These are phyloP conservation scores for Myochromella boudieri DNA, from an alignment of 768 basidiomycete species.

Conservation along the genomic window DNA sequence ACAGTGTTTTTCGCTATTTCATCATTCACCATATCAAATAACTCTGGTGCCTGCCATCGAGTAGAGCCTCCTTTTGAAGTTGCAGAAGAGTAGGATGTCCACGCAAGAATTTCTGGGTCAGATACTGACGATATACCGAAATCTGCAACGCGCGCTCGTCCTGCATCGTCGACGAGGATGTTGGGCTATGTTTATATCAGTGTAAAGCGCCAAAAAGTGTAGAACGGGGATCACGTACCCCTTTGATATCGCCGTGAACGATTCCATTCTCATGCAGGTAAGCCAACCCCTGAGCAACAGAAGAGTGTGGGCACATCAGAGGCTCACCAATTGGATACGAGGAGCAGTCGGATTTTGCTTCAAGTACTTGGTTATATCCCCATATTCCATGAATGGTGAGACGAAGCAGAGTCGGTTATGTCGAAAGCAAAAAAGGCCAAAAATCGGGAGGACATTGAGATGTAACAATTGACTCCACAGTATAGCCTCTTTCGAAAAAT, in stretches of 20 bases:
- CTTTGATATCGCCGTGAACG: slow-evolving; percentile 30
- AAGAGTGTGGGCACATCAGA: neutral
- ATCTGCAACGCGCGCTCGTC: slow-evolving; percentile 23
- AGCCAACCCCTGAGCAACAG: slow-evolving; percentile 22
- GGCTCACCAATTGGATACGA: slow-evolving; percentile 8
- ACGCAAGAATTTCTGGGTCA: slow-evolving; percentile 14
- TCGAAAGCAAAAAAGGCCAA: slow-evolving; percentile 23
- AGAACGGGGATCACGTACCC: slow-evolving; percentile 7
- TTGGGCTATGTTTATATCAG: slow-evolving; percentile 18
- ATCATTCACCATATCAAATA: slow-evolving; percentile 7
- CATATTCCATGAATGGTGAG: slow-evolving; percentile 22
- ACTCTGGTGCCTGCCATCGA: slow-evolving; percentile 26
- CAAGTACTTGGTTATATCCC: slow-evolving; percentile 29
- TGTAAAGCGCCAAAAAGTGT: neutral
- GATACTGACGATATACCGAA: slow-evolving; percentile 22
- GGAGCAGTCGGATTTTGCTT: slow-evolving; percentile 15
- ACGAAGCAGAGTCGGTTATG: slow-evolving; percentile 26
- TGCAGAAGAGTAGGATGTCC: slow-evolving; percentile 11
- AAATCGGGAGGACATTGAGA: slow-evolving; percentile 27
- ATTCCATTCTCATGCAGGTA: slow-evolving; percentile 22
- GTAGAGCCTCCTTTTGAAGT: slow-evolving; percentile 17
- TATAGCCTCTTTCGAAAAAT: slow-evolving; percentile 9
- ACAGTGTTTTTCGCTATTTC: slow-evolving; percentile 9
- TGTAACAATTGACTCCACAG: slow-evolving; percentile 28
- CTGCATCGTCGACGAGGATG: slow-evolving; percentile 20